A percentile compares a stretch with the other conserved stretches of the same genome.
Conservation (phyloP, 768 basidiomycete species). For the Lentinula guzmanii region DNA sequence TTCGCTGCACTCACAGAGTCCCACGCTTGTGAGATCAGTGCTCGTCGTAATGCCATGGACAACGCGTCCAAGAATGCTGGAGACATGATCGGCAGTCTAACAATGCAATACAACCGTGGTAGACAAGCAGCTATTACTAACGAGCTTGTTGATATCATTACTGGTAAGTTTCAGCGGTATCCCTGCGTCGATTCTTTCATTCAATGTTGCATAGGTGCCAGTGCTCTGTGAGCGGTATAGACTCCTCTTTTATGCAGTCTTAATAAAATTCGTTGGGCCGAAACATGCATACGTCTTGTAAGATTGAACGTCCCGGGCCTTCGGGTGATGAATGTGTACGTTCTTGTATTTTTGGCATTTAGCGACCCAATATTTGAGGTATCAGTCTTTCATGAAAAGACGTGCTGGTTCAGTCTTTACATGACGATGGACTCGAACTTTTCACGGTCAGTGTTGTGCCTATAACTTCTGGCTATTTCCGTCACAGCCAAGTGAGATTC, state of each 20-base stretch:
- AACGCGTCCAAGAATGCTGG: constrained; percentile 97
- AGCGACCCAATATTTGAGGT: too few relatives aligned
- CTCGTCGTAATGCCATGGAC: constrained; percentile 99
- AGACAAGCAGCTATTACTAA: constrained; percentile 97
- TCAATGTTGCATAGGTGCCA: constrained; percentile 29
- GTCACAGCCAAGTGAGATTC: too few relatives aligned
- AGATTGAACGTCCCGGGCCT: too few relatives aligned
- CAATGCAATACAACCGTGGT: constrained; percentile 98
- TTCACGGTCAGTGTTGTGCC: too few relatives aligned
- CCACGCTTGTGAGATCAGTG: constrained; percentile 92
- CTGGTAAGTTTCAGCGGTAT: constrained; percentile 44
- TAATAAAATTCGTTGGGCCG: not conserved
- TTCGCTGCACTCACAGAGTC: constrained; percentile 91
- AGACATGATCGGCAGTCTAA: constrained; percentile 85
- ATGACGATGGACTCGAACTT: too few relatives aligned
- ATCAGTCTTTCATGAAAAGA: too few relatives aligned
- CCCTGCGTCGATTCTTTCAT: not conserved
- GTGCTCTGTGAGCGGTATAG: constrained; percentile 28
- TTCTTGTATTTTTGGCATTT: too few relatives aligned
- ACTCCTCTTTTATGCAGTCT: not conserved
- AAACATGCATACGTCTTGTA: not conserved
- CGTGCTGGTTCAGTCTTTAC: too few relatives aligned
- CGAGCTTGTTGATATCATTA: constrained; percentile 90
- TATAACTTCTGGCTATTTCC: too few relatives aligned
- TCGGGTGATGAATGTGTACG: too few relatives aligned